A percentile compares a stretch with the other conserved stretches of the same genome.
Evolutionary conservation across 164 flowering plant genomes (phyloP).

Genomic region (Echeveria elegans): DNA sequence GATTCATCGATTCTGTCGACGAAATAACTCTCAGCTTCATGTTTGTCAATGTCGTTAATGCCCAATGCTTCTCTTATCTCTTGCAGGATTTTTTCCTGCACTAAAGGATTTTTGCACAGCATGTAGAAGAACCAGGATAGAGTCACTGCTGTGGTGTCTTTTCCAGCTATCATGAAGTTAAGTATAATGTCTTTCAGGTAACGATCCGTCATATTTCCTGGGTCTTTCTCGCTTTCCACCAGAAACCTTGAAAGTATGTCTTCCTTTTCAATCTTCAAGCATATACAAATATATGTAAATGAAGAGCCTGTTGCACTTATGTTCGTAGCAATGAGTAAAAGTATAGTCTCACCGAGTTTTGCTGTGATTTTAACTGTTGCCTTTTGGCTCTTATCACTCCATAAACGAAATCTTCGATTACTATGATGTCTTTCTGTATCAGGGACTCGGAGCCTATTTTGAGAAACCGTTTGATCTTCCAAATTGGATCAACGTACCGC

Average conservation of each 20-base stretch:
- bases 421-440: conserved; percentile 32
- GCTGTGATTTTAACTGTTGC: not conserved
- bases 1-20: conserved; percentile 33
- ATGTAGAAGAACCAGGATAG: conserved; percentile 69
- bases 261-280: conserved; percentile 36
- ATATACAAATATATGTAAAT: conserved; percentile 34
- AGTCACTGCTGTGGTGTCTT: conserved; percentile 68
- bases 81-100: conserved; percentile 47
- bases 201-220: conserved; percentile 21
- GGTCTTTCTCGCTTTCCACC: conserved; percentile 18
- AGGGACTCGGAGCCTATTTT: conserved; percentile 49
- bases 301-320: conserved; percentile 26
- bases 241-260: conserved; percentile 69
- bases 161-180: conserved; percentile 68
- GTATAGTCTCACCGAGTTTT: not conserved
- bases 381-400: not conserved
- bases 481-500: conserved; percentile 48
- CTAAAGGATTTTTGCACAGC: conserved; percentile 55
- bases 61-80: conserved; percentile 32
- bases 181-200: conserved; percentile 62
- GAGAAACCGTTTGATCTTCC: conserved; percentile 50
- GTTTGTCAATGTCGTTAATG: not conserved
- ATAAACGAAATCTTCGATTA: conserved; percentile 28
- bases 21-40: conserved; percentile 29
- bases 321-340: not conserved